Evolutionary conservation across 768 basidiomycete species (phyloP), one percentile per base, ranked within the genome.

Genomic region (Serendipita sp.): DNA sequence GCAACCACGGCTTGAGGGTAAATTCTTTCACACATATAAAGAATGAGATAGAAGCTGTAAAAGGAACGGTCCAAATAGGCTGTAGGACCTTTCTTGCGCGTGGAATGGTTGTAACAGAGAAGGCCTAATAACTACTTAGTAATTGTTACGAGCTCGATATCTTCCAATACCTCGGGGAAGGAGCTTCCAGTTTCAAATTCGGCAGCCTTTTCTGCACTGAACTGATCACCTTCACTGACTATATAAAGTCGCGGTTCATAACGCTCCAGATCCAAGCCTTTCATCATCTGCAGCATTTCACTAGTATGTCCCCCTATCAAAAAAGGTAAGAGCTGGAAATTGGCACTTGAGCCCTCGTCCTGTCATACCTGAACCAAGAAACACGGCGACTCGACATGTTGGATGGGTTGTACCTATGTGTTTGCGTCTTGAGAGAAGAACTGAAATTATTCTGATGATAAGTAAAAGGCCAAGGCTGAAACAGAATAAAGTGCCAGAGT

Each of bases 1-100:
- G 67, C n/a, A 78, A 67, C 7, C 84, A 65, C 1, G 87, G 88
- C 1, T 70, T 66, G 38, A 89, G 53, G 0, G 82, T 79, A 66
- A 92, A 70, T 67, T 82, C 76, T 72, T 82, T 83, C 34, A 91
- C 69, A 67, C 88, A 86, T 41, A 73, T 73, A 16, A 80, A 65
- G 48, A 95, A 74, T 11, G 90, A 91, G 58, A 73, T 69, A 10
- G 83, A 67, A 2, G 86, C 82, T 30, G 90, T 84, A 48, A 83
- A 76, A 28, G 85, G 80, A 1, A 88, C 84, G 1, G 88, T 85
- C 62, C 86, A 70, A 28, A 89, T 76, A 1, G 86, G 73, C 72
- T 99, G 92, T 70, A 89, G 91, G 5, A 99, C 92, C 15, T 77
- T 79, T 35, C 96, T 83, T 3, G 95, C 95, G 30, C 95, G 85